phyloP scores from a whole-genome alignment of 1,284 basidiomycete genomes.

The Ganoderma resinaceum region DNA sequence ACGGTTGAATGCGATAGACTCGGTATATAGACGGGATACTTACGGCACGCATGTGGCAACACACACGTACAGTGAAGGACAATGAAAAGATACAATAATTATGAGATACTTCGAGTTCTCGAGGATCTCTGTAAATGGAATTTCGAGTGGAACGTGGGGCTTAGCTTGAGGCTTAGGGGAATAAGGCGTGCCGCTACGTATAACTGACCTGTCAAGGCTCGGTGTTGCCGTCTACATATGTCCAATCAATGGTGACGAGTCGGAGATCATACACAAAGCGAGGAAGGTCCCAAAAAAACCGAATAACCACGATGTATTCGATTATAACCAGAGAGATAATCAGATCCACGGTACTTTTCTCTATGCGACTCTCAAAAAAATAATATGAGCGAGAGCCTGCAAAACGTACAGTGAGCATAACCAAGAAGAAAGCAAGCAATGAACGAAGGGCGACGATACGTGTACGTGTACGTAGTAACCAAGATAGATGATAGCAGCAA shows the following conservation, averaged over 20 bases:
- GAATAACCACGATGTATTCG: background rate
- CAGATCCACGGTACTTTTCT: background rate
- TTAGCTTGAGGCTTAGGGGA: too few species aligned
- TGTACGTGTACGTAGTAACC: too few species aligned
- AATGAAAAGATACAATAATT: background rate
- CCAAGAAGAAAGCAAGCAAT: slow-evolving; percentile 2
- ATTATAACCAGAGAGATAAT: background rate
- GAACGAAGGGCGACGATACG: background rate
- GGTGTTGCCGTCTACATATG: too few species aligned
- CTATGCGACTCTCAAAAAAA: background rate
- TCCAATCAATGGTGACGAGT: background rate
- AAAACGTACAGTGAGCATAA: background rate
- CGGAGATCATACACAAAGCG: background rate
- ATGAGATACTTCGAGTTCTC: background rate
- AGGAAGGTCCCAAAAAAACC: background rate
- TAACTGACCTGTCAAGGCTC: too few species aligned
- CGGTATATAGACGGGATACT: slow-evolving; percentile 11
- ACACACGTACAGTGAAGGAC: background rate
- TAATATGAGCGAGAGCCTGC: background rate
- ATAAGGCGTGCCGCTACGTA: too few species aligned
- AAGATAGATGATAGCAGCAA: background rate
- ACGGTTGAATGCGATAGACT: slow-evolving; percentile 14
- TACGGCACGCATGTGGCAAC: slow-evolving; percentile 1
- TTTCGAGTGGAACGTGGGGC: too few species aligned
- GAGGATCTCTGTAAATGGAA: too few species aligned